Conservation (phyloP, 2,329 filamentous ascomycete species). For the Diaporthe ampelina region DNA sequence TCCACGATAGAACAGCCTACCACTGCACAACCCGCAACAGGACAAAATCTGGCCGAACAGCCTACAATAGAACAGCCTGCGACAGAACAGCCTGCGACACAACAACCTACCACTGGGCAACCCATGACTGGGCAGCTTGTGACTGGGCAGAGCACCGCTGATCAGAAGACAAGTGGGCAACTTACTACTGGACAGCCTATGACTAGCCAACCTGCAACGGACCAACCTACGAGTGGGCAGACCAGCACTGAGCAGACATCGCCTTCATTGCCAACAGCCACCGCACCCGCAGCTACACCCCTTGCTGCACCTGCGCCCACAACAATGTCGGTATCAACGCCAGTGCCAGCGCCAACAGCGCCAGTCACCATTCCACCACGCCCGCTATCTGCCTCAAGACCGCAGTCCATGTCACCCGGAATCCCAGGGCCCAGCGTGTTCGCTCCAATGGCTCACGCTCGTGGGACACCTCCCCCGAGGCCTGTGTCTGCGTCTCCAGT, state of each 20-base stretch:
- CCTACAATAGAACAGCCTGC: not conserved
- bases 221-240: not conserved
- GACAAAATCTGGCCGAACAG: not conserved
- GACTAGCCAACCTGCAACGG: not conserved
- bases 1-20: not conserved
- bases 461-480: conserved; percentile 27
- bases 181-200: not conserved
- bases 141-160: not conserved
- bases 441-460: conserved; percentile 44
- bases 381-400: conserved; percentile 28
- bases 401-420: conserved; percentile 7
- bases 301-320: conserved; percentile 42
- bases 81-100: not conserved
- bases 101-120: not conserved
- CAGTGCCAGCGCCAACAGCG: conserved; percentile 42
- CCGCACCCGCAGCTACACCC: conserved; percentile 42
- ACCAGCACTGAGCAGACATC: not conserved
- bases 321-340: conserved; percentile 41
- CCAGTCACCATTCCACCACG: conserved; percentile 44
- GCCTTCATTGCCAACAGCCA: conserved; percentile 6
- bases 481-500: conserved; percentile 34
- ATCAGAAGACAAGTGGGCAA: no score
- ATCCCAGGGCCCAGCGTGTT: not conserved
- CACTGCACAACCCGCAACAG: not conserved
- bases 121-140: not conserved